Evolutionary conservation across 2,329 filamentous ascomycete genomes (phyloP).

Genomic region (Leptosphaerulina australis): DNA sequence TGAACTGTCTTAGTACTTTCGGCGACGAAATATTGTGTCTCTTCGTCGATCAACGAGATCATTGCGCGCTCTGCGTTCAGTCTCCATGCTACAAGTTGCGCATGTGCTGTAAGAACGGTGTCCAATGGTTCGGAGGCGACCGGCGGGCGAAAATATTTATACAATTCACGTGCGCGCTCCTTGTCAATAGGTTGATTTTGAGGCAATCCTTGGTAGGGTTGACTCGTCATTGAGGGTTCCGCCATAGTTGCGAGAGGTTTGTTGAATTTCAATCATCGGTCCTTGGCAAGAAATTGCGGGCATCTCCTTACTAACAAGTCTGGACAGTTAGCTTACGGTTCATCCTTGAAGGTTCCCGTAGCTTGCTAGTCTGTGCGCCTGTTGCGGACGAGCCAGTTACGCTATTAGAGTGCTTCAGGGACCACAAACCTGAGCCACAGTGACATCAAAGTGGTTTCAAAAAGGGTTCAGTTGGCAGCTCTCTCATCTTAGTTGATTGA

Average conservation of each 20-base stretch:
- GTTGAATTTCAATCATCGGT: background rate
- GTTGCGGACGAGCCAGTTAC: background rate
- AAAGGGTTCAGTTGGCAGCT: too few species aligned
- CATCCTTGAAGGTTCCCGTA: background rate
- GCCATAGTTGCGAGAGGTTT: conserved; percentile 1
- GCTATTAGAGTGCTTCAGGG: background rate
- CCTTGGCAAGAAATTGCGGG: background rate
- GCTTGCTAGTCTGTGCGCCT: conserved; percentile 1
- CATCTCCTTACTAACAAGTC: background rate
- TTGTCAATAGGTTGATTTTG: conserved; percentile 14
- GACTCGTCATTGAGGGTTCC: background rate
- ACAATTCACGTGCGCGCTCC: conserved; percentile 33
- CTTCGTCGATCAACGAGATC: conserved; percentile 56
- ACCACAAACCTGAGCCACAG: background rate
- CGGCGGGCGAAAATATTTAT: conserved; percentile 37
- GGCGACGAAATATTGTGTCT: conserved; percentile 58
- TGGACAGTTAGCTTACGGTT: background rate
- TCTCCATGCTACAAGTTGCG: conserved; percentile 47
- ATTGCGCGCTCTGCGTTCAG: conserved; percentile 45
- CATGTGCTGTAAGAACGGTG: conserved; percentile 43
- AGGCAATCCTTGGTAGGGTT: conserved; percentile 2
- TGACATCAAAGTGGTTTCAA: background rate
- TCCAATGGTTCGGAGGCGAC: conserved; percentile 27
- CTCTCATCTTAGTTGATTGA: too few species aligned
- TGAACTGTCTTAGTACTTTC: conserved; percentile 55